A percentile compares a stretch with the other conserved stretches of the same genome.
Evolutionary conservation across 306 rosid genomes (phyloP).

Genomic region (Malus sieversii): DNA sequence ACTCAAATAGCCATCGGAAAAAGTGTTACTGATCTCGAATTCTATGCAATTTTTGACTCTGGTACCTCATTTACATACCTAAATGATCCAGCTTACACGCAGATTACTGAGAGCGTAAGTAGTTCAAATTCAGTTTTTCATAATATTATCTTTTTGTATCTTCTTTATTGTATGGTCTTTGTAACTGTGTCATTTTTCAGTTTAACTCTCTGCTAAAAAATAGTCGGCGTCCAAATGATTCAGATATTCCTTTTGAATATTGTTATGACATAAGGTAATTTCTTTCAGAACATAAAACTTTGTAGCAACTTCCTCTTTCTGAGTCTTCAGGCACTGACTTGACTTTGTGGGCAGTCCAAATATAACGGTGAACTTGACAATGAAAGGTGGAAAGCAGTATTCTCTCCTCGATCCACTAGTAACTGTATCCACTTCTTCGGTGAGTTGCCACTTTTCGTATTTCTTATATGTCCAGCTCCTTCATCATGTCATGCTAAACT

Average conservation of each 20-base stretch:
- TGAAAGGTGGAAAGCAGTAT: slow-evolving; percentile 66
- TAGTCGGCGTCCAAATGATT: slow-evolving; percentile 16
- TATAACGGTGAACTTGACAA: slow-evolving; percentile 49
- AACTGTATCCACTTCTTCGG: background rate
- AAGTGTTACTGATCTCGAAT: slow-evolving; percentile 33
- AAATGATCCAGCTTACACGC: slow-evolving; percentile 63
- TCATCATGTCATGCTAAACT: background rate
- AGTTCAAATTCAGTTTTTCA: background rate
- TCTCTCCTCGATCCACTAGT: slow-evolving; percentile 30
- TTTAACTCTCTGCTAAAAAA: slow-evolving; percentile 34
- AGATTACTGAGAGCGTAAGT: slow-evolving; percentile 54
- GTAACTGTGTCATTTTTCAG: slow-evolving; percentile 34
- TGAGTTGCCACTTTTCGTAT: slow-evolving; percentile 16
- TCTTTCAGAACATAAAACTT: background rate
- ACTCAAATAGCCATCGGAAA: slow-evolving; percentile 52
- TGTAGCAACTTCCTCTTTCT: background rate
- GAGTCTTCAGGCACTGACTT: slow-evolving; percentile 21
- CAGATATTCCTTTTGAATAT: slow-evolving; percentile 60
- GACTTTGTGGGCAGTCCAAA: slow-evolving; percentile 36
- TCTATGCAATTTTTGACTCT: slow-evolving; percentile 70
- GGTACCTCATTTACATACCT: slow-evolving; percentile 84
- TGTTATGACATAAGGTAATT: slow-evolving; percentile 60
- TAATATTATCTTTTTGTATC: slow-evolving; percentile 9
- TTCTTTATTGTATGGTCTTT: background rate
- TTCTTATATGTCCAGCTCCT: background rate